Conservation (phyloP, 2,329 filamentous ascomycete genomes). For the Talaromyces rugulosus region DNA sequence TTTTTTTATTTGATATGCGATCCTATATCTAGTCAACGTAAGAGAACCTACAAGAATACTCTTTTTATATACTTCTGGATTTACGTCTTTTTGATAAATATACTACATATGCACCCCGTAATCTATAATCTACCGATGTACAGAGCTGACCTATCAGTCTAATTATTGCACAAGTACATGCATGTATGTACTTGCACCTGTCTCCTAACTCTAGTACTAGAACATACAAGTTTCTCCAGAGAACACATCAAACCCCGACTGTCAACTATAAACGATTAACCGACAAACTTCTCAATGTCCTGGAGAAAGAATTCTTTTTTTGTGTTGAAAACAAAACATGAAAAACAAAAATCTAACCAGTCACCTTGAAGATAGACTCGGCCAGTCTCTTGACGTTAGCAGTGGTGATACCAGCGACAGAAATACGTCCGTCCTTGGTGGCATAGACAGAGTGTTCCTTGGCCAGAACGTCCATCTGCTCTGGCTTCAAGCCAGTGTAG, state of each 20-base stretch:
- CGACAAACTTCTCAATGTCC: neutral
- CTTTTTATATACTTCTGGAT: too few relatives aligned
- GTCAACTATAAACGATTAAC: neutral
- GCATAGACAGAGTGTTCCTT: conserved; percentile 98
- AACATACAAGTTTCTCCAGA: neutral
- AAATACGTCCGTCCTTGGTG: conserved; percentile 65
- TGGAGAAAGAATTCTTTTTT: neutral
- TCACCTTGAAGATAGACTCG: conserved; percentile 49
- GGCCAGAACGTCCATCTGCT: conserved; percentile 87
- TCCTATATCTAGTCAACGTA: too few relatives aligned
- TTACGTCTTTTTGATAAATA: too few relatives aligned
- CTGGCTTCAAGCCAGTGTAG: conserved; percentile 85
- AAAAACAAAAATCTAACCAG: conserved; percentile 33
- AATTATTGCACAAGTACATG: neutral
- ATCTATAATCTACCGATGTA: neutral
- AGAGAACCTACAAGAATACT: too few relatives aligned
- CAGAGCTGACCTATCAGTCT: neutral
- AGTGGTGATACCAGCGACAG: conserved; percentile 47
- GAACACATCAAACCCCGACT: neutral
- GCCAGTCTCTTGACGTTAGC: conserved; percentile 49
- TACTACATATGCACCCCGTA: neutral
- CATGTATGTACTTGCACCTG: neutral
- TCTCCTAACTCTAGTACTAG: neutral
- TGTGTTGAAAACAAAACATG: neutral
- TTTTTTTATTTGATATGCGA: too few relatives aligned